A percentile compares a stretch with the other conserved stretches of the same genome.
phyloP scores from a whole-genome alignment of 495 filamentous ascomycete genomes.

The Rhypophila decipiens region DNA sequence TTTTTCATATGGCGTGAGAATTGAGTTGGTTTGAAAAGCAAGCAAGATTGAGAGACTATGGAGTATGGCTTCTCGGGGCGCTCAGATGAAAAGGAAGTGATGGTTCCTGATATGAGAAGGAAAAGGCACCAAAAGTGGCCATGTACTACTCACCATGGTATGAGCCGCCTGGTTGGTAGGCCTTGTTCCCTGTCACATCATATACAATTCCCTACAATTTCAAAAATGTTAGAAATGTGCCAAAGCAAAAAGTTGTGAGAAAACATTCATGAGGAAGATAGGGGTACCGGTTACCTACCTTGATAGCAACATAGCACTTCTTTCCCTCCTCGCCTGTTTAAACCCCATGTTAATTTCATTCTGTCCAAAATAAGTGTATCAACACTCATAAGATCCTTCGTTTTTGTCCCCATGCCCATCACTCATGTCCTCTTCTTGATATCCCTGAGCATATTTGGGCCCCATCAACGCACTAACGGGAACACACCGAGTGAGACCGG shows the following conservation, averaged over 20 bases:
- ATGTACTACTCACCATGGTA: conserved; percentile 67
- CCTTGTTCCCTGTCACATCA: conserved; percentile 80
- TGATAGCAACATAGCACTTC: conserved; percentile 90
- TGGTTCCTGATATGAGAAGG: too few species aligned
- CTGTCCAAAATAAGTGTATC: background rate
- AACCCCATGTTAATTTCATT: background rate
- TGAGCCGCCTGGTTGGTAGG: conserved; percentile 74
- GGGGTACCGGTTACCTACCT: conserved; percentile 36
- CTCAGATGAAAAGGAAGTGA: too few species aligned
- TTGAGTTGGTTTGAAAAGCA: background rate
- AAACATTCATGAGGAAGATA: conserved; percentile 12
- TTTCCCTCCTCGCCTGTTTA: conserved; percentile 49
- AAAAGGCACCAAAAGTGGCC: too few species aligned
- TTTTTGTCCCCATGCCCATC: too few species aligned
- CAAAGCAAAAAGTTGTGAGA: conserved; percentile 2
- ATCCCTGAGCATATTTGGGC: too few species aligned
- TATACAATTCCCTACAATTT: conserved; percentile 70
- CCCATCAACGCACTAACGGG: too few species aligned
- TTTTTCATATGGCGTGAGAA: too few species aligned
- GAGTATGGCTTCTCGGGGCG: too few species aligned
- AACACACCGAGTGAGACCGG: background rate
- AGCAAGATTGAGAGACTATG: background rate
- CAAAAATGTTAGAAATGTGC: conserved; percentile 1
- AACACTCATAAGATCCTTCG: background rate
- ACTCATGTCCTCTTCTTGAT: too few species aligned